Conservation (phyloP, 164 flowering plant species). For the Amborella trichopoda region DNA sequence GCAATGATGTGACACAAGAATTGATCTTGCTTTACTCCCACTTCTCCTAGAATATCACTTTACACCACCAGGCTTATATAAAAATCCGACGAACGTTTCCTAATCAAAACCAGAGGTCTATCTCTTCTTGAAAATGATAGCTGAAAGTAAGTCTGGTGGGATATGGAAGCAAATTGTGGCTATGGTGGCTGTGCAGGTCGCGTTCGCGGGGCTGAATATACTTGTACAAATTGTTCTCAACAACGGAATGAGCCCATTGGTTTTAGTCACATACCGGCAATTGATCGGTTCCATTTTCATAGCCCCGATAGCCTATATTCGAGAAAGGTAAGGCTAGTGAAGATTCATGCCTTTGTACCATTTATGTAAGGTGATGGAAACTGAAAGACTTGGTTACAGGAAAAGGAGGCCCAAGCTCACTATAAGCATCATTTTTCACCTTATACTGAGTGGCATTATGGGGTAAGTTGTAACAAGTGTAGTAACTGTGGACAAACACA, state of each 20-base stretch:
- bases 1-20: too few species aligned
- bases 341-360: too few species aligned
- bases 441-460: constrained; percentile 59
- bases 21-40: too few species aligned
- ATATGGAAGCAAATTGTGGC: constrained; percentile 43
- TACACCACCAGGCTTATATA: too few species aligned
- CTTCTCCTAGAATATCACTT: too few species aligned
- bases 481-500: background rate
- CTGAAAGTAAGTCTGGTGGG: too few species aligned
- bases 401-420: constrained; percentile 50
- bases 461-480: constrained; percentile 35
- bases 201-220: constrained; percentile 49
- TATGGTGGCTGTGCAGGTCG: constrained; percentile 43
- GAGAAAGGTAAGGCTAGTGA: constrained; percentile 39
- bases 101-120: too few species aligned
- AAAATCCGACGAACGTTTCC: too few species aligned
- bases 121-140: too few species aligned
- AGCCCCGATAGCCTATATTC: constrained; percentile 53
- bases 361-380: background rate
- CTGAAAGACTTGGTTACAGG: constrained; percentile 34
- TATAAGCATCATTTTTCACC: constrained; percentile 28
- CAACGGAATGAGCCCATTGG: constrained; percentile 39
- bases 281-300: constrained; percentile 34
- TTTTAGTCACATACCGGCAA: constrained; percentile 51
- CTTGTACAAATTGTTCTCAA: constrained; percentile 59